These are phyloP conservation scores for Coniella vitis DNA, from an alignment of 2,329 filamentous ascomycete species.

Conservation along the genomic window DNA sequence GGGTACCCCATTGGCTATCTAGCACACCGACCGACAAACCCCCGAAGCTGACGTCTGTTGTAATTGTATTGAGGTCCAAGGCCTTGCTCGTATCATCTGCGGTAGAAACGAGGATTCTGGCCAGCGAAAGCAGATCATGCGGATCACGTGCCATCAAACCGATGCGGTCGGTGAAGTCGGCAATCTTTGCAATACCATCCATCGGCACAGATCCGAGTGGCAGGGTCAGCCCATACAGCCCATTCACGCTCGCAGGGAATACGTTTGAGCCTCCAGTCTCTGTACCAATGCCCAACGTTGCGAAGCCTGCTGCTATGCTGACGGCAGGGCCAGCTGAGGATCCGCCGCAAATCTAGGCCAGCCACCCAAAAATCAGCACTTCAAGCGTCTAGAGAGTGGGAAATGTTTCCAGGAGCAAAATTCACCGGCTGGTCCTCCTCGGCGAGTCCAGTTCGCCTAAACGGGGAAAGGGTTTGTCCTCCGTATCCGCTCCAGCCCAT, in stretches of 20 bases:
- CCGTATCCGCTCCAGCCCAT: conserved; percentile 32
- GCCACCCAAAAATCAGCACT: background rate
- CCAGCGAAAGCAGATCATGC: conserved; percentile 17
- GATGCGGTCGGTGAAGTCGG: conserved; percentile 18
- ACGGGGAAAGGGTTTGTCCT: conserved; percentile 18
- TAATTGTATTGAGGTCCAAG: background rate
- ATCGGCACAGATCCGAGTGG: conserved; percentile 13
- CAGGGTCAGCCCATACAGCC: conserved; percentile 30
- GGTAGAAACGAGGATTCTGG: conserved; percentile 8
- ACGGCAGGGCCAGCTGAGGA: conserved; percentile 29
- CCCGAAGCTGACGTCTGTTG: conserved; percentile 7
- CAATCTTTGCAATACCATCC: conserved; percentile 17
- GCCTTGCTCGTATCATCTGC: background rate
- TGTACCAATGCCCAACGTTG: conserved; percentile 29
- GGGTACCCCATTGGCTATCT: conserved; percentile 17
- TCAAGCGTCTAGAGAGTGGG: no score
- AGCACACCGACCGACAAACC: conserved; percentile 16
- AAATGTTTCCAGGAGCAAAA: background rate
- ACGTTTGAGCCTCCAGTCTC: conserved; percentile 33
- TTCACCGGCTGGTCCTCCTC: conserved; percentile 21
- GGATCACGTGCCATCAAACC: conserved; percentile 21
- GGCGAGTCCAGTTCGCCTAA: conserved; percentile 9
- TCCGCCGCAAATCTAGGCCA: conserved; percentile 19
- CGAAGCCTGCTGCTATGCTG: conserved; percentile 32
- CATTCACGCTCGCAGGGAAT: conserved; percentile 31